Base-by-base conservation (phyloP, 352 stramenopile species). In the Thraustochytrium sp. region DNA sequence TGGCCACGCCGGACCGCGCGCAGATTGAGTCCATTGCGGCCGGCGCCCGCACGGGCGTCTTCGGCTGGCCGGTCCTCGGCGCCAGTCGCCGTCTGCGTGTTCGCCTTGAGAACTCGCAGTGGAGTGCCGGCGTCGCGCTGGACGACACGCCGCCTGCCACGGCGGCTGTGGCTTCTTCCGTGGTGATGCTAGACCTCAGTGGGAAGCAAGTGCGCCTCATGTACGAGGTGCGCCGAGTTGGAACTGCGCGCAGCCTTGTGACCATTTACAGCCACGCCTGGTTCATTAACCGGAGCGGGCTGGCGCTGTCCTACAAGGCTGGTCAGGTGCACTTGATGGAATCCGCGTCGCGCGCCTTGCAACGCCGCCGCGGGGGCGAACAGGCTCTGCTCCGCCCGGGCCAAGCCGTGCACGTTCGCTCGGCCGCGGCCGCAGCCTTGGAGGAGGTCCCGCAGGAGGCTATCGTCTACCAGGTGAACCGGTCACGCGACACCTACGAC, bases 271-370 rank as follows among this genome's bases (percentile, higher is more conserved):
- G 34, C n/a, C 23, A 23, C 8, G 42, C 31, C 23, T 80, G 68
- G 68, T 48, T 80, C 2, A 23, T 80, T 16, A 80, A 80, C 13
- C 68, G 68, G 5, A 80, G 44, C 4, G 68, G 68, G 0, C 44
- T 80, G 5, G 38, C 62, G 21, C 62, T 75, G 4, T 75, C 62
- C 23, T 75, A 48, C 62, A 54, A 51, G 37, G 38, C 40, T 53
- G 48, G 68, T 31, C 63, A 80, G 4, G 51, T 80, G 23, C 42
- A 65, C n/a, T 36, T 62, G 2, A 54, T 62, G 34, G 65, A 77
- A 1, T 77, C 11, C 21, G 42, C 42, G 13, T 38, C 42, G 1
- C 49, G 65, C 40, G 42, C 65, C 23, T 13, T 62, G 31, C 8
- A 62, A 11, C 5, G 21, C 31, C 13, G 59, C 23, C 23, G n/a